A percentile compares a stretch with the other conserved stretches of the same genome.
phyloP scores from a whole-genome alignment of 2,329 filamentous ascomycete species.

The Septoria linicola region DNA sequence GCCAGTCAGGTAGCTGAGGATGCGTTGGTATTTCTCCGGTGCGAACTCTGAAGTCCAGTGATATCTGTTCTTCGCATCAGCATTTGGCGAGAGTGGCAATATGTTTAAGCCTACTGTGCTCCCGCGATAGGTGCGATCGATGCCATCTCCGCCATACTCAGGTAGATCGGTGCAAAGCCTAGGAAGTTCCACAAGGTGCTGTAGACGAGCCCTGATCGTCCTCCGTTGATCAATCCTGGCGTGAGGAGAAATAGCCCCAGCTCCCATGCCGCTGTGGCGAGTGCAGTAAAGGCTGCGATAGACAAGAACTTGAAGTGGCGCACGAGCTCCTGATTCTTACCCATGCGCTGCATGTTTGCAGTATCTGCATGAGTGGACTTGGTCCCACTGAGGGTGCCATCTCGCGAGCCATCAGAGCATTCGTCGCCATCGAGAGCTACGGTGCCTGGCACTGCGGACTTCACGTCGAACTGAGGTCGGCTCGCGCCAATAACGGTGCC shows the following conservation, averaged over 20 bases:
- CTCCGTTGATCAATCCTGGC: conserved; percentile 28
- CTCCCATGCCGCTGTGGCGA: conserved; percentile 25
- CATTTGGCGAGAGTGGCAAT: background rate
- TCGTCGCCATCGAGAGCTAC: background rate
- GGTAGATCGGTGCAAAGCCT: conserved; percentile 25
- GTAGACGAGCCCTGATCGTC: conserved; percentile 32
- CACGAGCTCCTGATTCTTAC: conserved; percentile 26
- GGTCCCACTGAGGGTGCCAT: too few species aligned
- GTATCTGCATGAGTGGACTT: conserved; percentile 15
- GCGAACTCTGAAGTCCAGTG: conserved; percentile 32
- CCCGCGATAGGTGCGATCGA: conserved; percentile 33
- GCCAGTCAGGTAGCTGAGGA: conserved; percentile 14
- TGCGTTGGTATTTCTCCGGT: conserved; percentile 24
- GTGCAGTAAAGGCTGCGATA: conserved; percentile 20
- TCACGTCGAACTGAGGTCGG: too few species aligned
- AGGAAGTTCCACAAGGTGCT: conserved; percentile 28
- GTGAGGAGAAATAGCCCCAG: conserved; percentile 1
- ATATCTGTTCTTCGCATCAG: conserved; percentile 5
- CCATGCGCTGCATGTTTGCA: conserved; percentile 20
- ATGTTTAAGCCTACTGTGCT: conserved; percentile 10
- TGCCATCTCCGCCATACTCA: conserved; percentile 34
- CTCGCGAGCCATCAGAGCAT: background rate
- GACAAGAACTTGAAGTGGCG: conserved; percentile 26
- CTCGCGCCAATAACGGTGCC: too few species aligned
- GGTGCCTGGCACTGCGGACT: too few species aligned